Conservation (phyloP, 1,139 yeast species). For the Wickerhamomyces sp. region DNA sequence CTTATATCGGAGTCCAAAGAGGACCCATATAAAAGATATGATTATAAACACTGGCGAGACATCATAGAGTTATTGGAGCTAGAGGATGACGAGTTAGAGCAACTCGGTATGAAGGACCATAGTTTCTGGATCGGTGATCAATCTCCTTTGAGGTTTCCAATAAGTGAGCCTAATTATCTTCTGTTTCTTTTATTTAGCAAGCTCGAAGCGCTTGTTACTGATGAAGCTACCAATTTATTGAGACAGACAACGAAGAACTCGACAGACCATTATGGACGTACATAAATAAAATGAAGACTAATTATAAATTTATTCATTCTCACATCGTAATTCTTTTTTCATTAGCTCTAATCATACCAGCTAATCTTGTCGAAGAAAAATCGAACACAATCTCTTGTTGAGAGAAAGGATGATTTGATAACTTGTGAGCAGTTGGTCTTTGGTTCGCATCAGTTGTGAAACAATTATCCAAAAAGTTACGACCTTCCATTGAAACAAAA, state of each 20-base stretch:
- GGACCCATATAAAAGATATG: slow-evolving; percentile 29
- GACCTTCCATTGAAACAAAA: slow-evolving; percentile 59
- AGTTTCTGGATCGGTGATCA: slow-evolving; percentile 53
- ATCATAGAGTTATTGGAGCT: slow-evolving; percentile 29
- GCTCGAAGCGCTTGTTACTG: slow-evolving; percentile 14
- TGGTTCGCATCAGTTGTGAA: slow-evolving; percentile 76
- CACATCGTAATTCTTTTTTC: slow-evolving; percentile 33
- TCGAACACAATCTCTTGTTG: slow-evolving; percentile 42
- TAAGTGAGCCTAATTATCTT: slow-evolving; percentile 63
- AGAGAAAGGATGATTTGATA: slow-evolving; percentile 64
- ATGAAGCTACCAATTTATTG: slow-evolving; percentile 4
- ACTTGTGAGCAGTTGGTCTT: slow-evolving; percentile 81
- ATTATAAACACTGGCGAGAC: slow-evolving; percentile 43
- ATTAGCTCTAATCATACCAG: slow-evolving; percentile 47
- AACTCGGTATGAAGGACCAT: slow-evolving; percentile 20
- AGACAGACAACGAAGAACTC: background rate
- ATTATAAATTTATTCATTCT: background rate
- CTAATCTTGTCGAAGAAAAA: slow-evolving; percentile 63
- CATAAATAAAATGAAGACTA: background rate
- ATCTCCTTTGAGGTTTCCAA: slow-evolving; percentile 65
- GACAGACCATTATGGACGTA: background rate
- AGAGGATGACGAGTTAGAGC: slow-evolving; percentile 21
- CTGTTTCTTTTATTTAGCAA: slow-evolving; percentile 29
- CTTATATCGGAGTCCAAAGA: slow-evolving; percentile 26
- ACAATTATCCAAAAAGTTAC: slow-evolving; percentile 68